Evolutionary conservation across 768 basidiomycete genomes (phyloP).

Genomic region (Termitomyces sp.): DNA sequence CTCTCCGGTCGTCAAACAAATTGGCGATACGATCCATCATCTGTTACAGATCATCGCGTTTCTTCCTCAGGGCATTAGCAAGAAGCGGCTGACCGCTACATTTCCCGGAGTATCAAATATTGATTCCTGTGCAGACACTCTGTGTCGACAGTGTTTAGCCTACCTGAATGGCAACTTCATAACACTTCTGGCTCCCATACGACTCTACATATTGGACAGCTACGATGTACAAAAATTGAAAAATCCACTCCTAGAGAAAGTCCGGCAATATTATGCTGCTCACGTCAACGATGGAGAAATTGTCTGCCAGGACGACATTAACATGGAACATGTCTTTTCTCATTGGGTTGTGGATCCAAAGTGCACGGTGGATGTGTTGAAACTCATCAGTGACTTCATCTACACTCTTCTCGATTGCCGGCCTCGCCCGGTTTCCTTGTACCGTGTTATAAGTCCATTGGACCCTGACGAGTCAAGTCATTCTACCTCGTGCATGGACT

Average conservation of each 20-base stretch:
- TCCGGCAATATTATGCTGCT: conserved; percentile 7
- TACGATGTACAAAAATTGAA: background rate
- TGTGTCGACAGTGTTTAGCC: conserved; percentile 12
- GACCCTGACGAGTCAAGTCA: background rate
- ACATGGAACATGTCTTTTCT: conserved; percentile 13
- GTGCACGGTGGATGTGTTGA: background rate
- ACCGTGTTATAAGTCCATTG: background rate
- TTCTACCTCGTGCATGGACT: background rate
- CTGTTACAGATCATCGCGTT: conserved; percentile 14
- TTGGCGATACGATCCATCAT: background rate
- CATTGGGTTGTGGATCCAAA: background rate
- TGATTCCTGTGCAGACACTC: background rate
- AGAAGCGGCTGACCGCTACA: conserved; percentile 1
- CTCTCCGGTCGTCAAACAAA: conserved; percentile 8
- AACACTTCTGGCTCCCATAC: conserved; percentile 17
- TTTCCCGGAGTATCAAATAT: conserved; percentile 1
- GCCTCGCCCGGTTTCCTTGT: conserved; percentile 5
- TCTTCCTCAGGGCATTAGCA: conserved; percentile 14
- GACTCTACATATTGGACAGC: conserved; percentile 10
- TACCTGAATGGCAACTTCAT: conserved; percentile 10
- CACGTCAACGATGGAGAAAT: background rate
- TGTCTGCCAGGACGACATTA: conserved; percentile 5
- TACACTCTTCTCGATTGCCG: conserved; percentile 1
- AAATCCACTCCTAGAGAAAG: conserved; percentile 15
- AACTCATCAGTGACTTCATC: background rate